These are phyloP conservation scores for Lichtheimia ramosa DNA, from an alignment of 371 early-diverging fungal genomes.

Conservation along the genomic window DNA sequence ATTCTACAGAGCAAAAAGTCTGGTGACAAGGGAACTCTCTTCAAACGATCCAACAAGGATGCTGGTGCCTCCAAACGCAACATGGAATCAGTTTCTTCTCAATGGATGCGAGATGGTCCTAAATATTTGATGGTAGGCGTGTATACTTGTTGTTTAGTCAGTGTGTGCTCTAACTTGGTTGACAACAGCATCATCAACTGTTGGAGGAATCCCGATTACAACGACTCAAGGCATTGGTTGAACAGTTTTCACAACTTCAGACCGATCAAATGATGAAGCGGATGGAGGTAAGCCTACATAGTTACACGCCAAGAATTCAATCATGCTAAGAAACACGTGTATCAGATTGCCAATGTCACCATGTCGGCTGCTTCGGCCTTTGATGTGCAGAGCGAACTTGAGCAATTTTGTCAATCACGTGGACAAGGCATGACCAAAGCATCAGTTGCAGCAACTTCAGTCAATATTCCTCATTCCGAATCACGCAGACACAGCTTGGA, in stretches of 20 bases:
- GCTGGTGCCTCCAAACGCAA: slow-evolving; percentile 12
- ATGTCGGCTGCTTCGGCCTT: slow-evolving; percentile 21
- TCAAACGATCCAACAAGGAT: slow-evolving; percentile 18
- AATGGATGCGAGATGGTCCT: slow-evolving; percentile 41
- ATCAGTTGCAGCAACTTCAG: slow-evolving; percentile 2
- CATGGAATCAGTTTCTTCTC: slow-evolving; percentile 10
- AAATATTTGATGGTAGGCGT: slow-evolving; percentile 32
- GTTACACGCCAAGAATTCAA: neutral
- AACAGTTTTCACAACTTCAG: slow-evolving; percentile 23
- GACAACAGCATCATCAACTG: slow-evolving; percentile 11
- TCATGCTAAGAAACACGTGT: slow-evolving; percentile 3
- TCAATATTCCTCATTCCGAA: neutral
- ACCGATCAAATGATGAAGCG: slow-evolving; percentile 25
- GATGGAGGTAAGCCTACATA: slow-evolving; percentile 14
- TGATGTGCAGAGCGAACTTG: slow-evolving; percentile 17
- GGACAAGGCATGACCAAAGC: slow-evolving; percentile 10
- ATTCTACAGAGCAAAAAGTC: neutral
- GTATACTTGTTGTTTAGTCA: neutral
- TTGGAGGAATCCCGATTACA: slow-evolving; percentile 22
- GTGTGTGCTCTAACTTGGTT: neutral
- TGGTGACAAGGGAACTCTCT: slow-evolving; percentile 19
- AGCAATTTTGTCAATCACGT: slow-evolving; percentile 13
- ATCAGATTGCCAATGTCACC: slow-evolving; percentile 23
- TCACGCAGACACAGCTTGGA: slow-evolving; percentile 5
- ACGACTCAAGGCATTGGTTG: slow-evolving; percentile 16